Conservation (phyloP, 1,139 yeast species). For the Candida freyschussii region DNA sequence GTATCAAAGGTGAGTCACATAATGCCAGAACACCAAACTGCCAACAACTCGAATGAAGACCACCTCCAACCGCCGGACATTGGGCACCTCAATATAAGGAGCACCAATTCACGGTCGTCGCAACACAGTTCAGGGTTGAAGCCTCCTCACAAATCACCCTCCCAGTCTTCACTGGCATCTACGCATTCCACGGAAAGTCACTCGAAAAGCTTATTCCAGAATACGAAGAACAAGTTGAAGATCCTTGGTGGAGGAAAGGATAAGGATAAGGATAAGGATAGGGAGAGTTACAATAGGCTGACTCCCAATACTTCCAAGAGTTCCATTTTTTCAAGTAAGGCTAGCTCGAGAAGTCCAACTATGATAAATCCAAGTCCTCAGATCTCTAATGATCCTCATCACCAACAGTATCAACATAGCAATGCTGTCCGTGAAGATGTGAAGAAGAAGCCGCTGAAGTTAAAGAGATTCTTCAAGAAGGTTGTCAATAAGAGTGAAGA, state of each 20-base stretch:
- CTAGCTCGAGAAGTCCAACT: constrained; percentile 21
- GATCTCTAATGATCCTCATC: constrained; percentile 12
- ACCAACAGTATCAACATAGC: too few relatives aligned
- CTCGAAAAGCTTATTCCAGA: constrained; percentile 11
- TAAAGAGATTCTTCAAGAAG: constrained; percentile 33
- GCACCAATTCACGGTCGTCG: constrained; percentile 9
- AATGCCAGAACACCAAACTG: too few relatives aligned
- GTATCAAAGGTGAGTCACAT: too few relatives aligned
- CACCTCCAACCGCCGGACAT: constrained; percentile 4
- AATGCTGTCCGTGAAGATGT: constrained; percentile 7
- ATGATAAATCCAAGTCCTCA: constrained; percentile 15
- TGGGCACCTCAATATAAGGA: constrained; percentile 9
- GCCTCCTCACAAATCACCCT: constrained; percentile 12
- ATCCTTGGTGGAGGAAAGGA: constrained; percentile 11
- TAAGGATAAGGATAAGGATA: constrained; percentile 4
- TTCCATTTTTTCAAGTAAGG: constrained; percentile 21
- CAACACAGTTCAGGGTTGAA: constrained; percentile 4
- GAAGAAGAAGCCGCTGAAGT: constrained; percentile 27
- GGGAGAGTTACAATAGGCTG: constrained; percentile 12
- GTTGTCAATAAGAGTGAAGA: constrained; percentile 19
- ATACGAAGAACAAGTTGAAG: constrained; percentile 18
- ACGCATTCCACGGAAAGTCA: constrained; percentile 9
- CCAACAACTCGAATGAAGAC: too few relatives aligned
- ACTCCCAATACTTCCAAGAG: constrained; percentile 25
- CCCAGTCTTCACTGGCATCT: constrained; percentile 12